phyloP scores from a whole-genome alignment of 2,329 filamentous ascomycete genomes.

The Aureobasidium sp. region DNA sequence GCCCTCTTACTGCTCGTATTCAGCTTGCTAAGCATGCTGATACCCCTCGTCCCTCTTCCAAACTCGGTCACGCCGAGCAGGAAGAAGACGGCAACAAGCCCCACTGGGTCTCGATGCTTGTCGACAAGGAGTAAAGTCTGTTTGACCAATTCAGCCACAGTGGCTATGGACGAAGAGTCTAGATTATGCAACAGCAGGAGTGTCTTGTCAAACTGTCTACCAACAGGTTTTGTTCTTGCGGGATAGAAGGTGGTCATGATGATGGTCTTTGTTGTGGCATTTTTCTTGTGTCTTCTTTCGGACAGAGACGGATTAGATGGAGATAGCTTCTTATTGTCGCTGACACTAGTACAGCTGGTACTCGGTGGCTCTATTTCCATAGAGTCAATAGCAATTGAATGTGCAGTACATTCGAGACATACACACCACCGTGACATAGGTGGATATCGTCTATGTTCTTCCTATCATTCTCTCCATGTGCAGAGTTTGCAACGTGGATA shows the following conservation, averaged over 20 bases:
- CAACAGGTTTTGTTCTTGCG: not conserved
- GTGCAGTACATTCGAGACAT: not conserved
- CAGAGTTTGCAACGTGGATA: too few relatives aligned
- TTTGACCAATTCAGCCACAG: not conserved
- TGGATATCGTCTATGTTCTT: too few relatives aligned
- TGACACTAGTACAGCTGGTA: not conserved
- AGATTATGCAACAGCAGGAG: not conserved
- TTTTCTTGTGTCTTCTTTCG: not conserved
- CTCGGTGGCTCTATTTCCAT: not conserved
- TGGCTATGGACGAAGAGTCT: not conserved
- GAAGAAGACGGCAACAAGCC: not conserved
- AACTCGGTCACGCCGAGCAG: not conserved
- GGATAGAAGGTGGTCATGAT: conserved; percentile 1
- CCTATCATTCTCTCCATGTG: too few relatives aligned
- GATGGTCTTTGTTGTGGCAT: not conserved
- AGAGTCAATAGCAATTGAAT: not conserved
- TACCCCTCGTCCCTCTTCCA: not conserved
- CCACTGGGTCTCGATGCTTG: not conserved
- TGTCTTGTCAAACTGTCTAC: conserved; percentile 2
- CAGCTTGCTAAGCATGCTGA: not conserved
- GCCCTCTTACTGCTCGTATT: not conserved
- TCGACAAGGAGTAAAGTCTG: conserved; percentile 1
- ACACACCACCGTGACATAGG: not conserved
- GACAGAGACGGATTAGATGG: not conserved
- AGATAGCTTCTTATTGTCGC: not conserved